Base-by-base conservation (phyloP, 2,329 filamentous ascomycete species). In the Neofusicoccum sp. region DNA sequence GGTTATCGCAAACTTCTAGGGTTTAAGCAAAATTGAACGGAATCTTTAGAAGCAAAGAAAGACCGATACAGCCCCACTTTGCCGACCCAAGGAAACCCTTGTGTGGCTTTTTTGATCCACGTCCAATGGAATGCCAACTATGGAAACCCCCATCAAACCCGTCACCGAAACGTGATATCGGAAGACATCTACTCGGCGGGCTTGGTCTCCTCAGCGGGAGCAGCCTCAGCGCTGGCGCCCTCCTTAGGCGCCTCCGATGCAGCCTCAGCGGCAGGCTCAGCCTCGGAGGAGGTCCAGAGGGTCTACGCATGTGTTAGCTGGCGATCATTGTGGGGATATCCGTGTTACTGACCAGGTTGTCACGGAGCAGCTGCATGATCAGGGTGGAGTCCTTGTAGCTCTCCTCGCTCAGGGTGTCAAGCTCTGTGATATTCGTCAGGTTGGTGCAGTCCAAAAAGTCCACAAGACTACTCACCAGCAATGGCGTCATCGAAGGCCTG, bases 401-500 rank as follows among this genome's bases (percentile, higher is more conserved):
- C 84, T 98, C 93, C 84, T 97, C 93, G 63, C 91, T 96, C 67
- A 98, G 85, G 56, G 92, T 96, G 84, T 98, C 93, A 71, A 98
- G 91, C 87, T 98, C 93, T 61, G 48, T 36, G 2, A 16, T 9
- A 14, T 36, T 61, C 9, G 28, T 56, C 51, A 56, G 51, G 4
- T n/a, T 33, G 36, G 41, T 43, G 38, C 14, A 26, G 12, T 30
- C 9, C 11, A 31, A 24, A 30, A 38, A 9, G 26, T 24, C 51
- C 12, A 4, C 31, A 12, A 6, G 1, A 14, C 12, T 31, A 59
- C 57, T 31, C 33, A 59, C 57, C 57, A 74, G 93, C 93, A 78
- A 98, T 97, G 73, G 93, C 93, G 78, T 97, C 93, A 77, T 98
- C 93, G 75, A 98, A 98, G 54, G 95, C 93, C 84, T 98, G 93